Percentiles rank a stretch among this genome's conserved stretches.
These are phyloP conservation scores for Terana coerulea DNA, from an alignment of 768 basidiomycete species.

Conservation along the genomic window DNA sequence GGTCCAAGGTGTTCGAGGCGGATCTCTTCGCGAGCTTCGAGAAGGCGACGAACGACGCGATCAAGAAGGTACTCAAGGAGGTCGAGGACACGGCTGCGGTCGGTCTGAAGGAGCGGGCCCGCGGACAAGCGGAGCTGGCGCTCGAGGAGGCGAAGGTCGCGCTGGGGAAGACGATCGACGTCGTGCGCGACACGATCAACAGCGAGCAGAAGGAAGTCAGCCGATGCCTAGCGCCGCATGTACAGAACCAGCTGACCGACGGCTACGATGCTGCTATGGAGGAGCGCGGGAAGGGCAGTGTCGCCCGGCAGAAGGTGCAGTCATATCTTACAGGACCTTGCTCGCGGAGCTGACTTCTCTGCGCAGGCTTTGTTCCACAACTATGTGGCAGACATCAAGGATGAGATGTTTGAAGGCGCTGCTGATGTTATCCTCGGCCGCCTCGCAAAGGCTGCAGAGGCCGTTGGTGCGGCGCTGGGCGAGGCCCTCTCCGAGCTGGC, in stretches of 20 bases:
- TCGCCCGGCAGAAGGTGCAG: constrained; percentile 55
- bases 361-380: constrained; percentile 44
- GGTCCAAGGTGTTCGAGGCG: constrained; percentile 57
- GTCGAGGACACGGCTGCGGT: constrained; percentile 47
- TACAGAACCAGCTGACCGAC: constrained; percentile 45
- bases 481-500: constrained; percentile 46
- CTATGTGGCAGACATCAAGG: constrained; percentile 40
- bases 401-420: constrained; percentile 48
- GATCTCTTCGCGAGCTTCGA: constrained; percentile 52
- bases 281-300: constrained; percentile 52
- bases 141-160: constrained; percentile 49
- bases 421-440: constrained; percentile 48
- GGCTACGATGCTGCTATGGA: constrained; percentile 54
- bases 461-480: constrained; percentile 47
- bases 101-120: constrained; percentile 50
- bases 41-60: constrained; percentile 29
- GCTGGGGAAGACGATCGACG: constrained; percentile 42
- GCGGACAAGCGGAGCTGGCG: constrained; percentile 47
- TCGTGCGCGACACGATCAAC: constrained; percentile 47
- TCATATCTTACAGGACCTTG: not conserved
- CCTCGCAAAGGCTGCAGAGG: constrained; percentile 42
- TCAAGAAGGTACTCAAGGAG: constrained; percentile 45
- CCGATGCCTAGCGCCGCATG: constrained; percentile 51
- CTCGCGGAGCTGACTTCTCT: not conserved
- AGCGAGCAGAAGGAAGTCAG: constrained; percentile 58